Base-by-base conservation (phyloP, 208 protist genomes). In the Lotmaria passim region DNA sequence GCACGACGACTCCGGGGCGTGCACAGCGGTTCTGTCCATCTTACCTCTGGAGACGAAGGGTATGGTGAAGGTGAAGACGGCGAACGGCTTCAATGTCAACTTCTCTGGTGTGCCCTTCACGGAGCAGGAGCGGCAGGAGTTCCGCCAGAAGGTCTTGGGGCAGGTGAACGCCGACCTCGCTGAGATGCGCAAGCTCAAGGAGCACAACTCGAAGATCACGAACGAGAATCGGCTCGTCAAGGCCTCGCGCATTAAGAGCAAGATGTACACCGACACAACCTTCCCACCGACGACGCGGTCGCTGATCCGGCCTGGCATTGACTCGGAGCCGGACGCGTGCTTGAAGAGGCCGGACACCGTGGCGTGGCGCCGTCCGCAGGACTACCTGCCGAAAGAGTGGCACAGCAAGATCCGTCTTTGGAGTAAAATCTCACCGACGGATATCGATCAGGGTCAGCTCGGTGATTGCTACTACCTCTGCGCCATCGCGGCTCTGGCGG, bases 401-500 rank as follows among this genome's bases (percentile, higher is more conserved):
- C 66, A 80, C 31, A 76, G 73, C 23, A 69, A 82, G 44, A 79
- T 86, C 39, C 60, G 50, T n/a, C 63, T 86, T 26, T 86, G 70
- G 69, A 52, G 73, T 10, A 21, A 39, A 10, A 69, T 91, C 39
- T 68, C 69, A 21, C 86, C 86, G 7, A 60, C 68, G 59, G 89
- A 94, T 55, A 86, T 94, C 28, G 82, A 86, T 58, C 89, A 94
- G 51, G 86, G 89, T 19, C 55, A 71, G 47, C 75, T 92, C 21
- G 89, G 85, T 7, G 85, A 91, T 55, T 93, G 85, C 66, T 91
- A 82, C 70, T 87, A 90, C 62, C 69, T 93, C 19, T 86, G 85
- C 61, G 55, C 87, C 17, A 62, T 81, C 53, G 70, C 80, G 10
- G 73, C 75, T 19, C 50, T 89, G 33, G 84, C 87, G 7, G 82